Percentiles rank a stretch among this genome's conserved stretches.
phyloP scores from a whole-genome alignment of 148 eudicot species.

The Diospyros lotus region DNA sequence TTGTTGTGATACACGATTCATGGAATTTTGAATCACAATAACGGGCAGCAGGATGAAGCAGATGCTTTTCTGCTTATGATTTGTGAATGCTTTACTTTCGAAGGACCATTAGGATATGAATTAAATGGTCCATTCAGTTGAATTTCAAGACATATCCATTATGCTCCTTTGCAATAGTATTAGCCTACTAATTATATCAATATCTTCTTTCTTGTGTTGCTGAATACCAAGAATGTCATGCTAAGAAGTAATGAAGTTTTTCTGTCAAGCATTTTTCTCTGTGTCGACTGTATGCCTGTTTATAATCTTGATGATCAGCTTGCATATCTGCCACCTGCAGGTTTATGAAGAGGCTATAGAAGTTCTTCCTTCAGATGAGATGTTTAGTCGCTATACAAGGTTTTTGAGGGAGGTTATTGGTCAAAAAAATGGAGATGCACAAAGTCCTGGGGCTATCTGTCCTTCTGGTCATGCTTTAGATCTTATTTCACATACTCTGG shows the following conservation, averaged over 20 bases:
- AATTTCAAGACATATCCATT: background rate
- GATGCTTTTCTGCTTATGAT: background rate
- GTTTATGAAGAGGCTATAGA: slow-evolving; percentile 73
- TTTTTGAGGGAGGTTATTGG: slow-evolving; percentile 46
- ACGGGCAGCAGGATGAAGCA: background rate
- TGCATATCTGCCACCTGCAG: slow-evolving; percentile 29
- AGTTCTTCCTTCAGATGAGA: slow-evolving; percentile 37
- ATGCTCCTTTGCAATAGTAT: background rate
- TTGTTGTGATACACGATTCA: too few relatives aligned
- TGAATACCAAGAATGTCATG: background rate
- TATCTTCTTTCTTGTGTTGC: background rate
- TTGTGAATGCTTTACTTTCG: background rate
- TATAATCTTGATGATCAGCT: slow-evolving; percentile 10
- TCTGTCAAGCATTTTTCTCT: background rate
- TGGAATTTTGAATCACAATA: too few relatives aligned
- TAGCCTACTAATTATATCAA: background rate
- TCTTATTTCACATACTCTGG: slow-evolving; percentile 39
- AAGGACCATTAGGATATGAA: background rate
- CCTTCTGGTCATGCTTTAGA: slow-evolving; percentile 22
- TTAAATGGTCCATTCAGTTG: background rate
- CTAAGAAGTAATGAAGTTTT: background rate
- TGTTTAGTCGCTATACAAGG: slow-evolving; percentile 55
- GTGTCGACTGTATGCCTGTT: background rate
- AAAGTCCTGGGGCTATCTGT: slow-evolving; percentile 15
- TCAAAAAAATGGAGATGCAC: slow-evolving; percentile 23